Evolutionary conservation across 2,329 filamentous ascomycete species (phyloP), one percentile per base, ranked within the genome.

Genomic region (Aspergillus hortae): DNA sequence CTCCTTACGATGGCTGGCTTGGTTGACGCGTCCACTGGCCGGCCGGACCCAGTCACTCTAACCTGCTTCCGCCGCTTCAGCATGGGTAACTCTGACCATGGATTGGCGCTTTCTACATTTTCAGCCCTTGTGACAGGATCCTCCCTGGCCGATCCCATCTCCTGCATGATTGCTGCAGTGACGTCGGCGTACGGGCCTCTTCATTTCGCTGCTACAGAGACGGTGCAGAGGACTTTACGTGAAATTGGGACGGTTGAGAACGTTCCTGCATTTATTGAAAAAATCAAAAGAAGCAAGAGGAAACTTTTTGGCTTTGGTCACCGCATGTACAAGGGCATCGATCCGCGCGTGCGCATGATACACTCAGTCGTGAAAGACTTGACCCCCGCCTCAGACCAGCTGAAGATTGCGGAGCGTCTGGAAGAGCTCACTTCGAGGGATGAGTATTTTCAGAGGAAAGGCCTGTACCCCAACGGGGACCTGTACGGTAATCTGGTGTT

Each of bases 121-220:
- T 78, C 80, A 1, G 74, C 81, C 30, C 67, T 84, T 12, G 79
- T 83, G 52, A 79, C 82, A 15, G 80, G 81, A 6, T 80, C 77
- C 49, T 79, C 78, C 0, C 65, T 84, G 9, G 77, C 82, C 0
- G 82, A 84, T 58, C 80, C 81, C 0, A 64, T 82, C 72, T 68
- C 67, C 54, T 80, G 77, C 56, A 72, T 80, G 17, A 77, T 83
- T 10, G 68, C 79, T 1, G 77, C 80, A 0, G 73, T 79, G 4
- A 76, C 77, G n/a, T 74, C 80, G 0, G 79, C 79, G 0, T 81
- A 82, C 57, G 81, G 81, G 0, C 80, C 80, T 0, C 78, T 81
- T 0, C 81, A 84, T 64, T 81, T 80, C 51, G 81, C 80, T n/a
- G 81, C 81, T 3, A 80, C 79, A 0, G 81, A 84, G 57, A 75